Evolutionary conservation across 805 yeast genomes (phyloP), one percentile per base, ranked within the genome.

Genomic region (Kodamaea laetipori): DNA sequence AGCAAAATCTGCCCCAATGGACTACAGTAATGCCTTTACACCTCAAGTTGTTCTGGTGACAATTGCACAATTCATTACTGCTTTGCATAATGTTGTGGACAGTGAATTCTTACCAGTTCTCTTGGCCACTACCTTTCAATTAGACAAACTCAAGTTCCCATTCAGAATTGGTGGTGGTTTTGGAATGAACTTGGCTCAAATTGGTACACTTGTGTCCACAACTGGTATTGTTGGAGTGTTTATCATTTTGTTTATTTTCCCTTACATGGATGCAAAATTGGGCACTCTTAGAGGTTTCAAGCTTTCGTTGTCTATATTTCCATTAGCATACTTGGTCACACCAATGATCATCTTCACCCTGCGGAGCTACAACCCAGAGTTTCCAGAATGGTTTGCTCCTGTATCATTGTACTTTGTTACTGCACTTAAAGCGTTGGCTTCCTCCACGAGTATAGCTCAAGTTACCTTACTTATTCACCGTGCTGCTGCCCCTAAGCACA

Each of bases 21-120:
- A 40, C 27, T 40, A 46, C 40, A 24, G 45, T 2, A 37, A 38
- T 13, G 57, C 57, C 7, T 64, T 61, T 43, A 61, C 72, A 2
- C 57, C 63, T 0, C 58, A 51, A 4, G 73, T 67, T 2, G 49
- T 64, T 17, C 48, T 58, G 6, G 70, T 61, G 5, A 57, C 66
- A 8, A 27, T 54, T 6, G 65, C 66, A 10, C 64, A 64, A 44
- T 62, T 67, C 45, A 55, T 67, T 18, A 49, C 66, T 13, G 56
- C 71, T 1, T 55, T 66, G 30, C 72, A 68, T 50, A 49, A 51
- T 19, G 53, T 64, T 13, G 55, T 63, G 7, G 67, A 62, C 52
- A 55, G 47, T 41, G 73, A 68, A 44, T 68, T 68, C 44, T 51
- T 67, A 21, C 73, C 73, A 1, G 66, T 67, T 15, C 61, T 66